Evolutionary conservation across 805 yeast species (phyloP).

Genomic region (Soucietia sequanensis): DNA sequence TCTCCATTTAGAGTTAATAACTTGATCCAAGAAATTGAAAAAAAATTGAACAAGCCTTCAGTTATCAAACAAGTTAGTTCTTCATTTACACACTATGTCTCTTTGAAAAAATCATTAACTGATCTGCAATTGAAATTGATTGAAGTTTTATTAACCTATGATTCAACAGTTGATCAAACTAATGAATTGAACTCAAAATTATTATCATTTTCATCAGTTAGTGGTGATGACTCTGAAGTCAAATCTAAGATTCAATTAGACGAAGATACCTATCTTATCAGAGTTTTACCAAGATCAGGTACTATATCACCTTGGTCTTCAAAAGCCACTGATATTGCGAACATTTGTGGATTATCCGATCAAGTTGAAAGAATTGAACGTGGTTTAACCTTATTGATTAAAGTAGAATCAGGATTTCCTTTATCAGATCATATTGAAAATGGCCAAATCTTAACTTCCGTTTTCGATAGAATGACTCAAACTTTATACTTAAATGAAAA

Average conservation of each 20-base stretch:
- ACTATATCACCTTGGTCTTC: constrained; percentile 99
- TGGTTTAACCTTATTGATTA: constrained; percentile 74
- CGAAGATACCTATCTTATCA: constrained; percentile 54
- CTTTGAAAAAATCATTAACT: constrained; percentile 44
- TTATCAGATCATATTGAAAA: constrained; percentile 50
- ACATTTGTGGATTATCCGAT: constrained; percentile 77
- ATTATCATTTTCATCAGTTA: constrained; percentile 24
- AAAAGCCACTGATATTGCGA: constrained; percentile 92
- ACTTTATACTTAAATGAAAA: constrained; percentile 50
- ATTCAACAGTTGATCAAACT: constrained; percentile 54
- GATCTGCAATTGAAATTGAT: constrained; percentile 48
- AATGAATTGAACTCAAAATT: constrained; percentile 46
- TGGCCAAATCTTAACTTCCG: constrained; percentile 59
- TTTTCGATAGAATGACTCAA: constrained; percentile 96
- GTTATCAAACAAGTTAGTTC: constrained; percentile 71
- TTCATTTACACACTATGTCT: constrained; percentile 77
- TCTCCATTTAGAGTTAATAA: constrained; percentile 82
- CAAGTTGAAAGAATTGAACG: constrained; percentile 85
- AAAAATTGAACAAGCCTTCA: constrained; percentile 57
- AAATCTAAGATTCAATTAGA: constrained; percentile 19
- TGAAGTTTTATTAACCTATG: constrained; percentile 70
- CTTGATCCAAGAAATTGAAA: constrained; percentile 69
- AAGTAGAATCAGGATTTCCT: constrained; percentile 71
- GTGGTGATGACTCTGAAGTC: constrained; percentile 21
- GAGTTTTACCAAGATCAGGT: constrained; percentile 89